Evolutionary conservation across 2,329 filamentous ascomycete species (phyloP), one percentile per base, ranked within the genome.

Genomic region (Malbranchea zuffiana): DNA sequence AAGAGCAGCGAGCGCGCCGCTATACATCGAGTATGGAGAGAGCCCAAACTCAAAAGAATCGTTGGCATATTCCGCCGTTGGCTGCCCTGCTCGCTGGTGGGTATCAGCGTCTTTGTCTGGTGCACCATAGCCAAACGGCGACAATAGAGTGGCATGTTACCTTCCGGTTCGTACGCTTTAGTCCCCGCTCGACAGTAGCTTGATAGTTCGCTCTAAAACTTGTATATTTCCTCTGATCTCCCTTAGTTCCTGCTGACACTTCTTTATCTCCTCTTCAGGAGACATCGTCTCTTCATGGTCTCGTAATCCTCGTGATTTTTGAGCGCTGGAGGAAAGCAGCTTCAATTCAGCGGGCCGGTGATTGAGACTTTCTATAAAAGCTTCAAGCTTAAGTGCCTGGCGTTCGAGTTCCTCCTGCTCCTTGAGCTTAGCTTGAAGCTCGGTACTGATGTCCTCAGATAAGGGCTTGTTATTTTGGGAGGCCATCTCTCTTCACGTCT

Each of bases 41-140:
- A 32, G 21, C 29, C 29, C 29, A 32, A 32, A 11, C 4, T 32
- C 13, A 19, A 32, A 32, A 32, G 29, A 10, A 32, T 32, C 6
- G 16, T 23, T 32, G 16, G 4, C 29, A 7, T 32, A 32, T 13
- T 37, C 19, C 6, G 7, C 23, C 11, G 15, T 24, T 37, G 35
- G 35, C 18, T 37, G 5, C 35, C 35, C 17, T 37, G 35, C 15
- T 37, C 35, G 16, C 35, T 37, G 35, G 8, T 37, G 8, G 20
- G 35, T 37, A 27, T 37, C 19, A 37, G 35, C 19, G 16, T 37
- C 12, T 5, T 31, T 12, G 25, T 25, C 18, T 37, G 26, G 12
- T 37, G 33, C 21, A 35, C 31, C 19, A 37, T 37, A 13, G 26
- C 19, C 18, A 37, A 37, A 37, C 25, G 27, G 17, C 17, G 35